Conservation (phyloP, 2,329 filamentous ascomycete species). For the Fusarium sp. region DNA sequence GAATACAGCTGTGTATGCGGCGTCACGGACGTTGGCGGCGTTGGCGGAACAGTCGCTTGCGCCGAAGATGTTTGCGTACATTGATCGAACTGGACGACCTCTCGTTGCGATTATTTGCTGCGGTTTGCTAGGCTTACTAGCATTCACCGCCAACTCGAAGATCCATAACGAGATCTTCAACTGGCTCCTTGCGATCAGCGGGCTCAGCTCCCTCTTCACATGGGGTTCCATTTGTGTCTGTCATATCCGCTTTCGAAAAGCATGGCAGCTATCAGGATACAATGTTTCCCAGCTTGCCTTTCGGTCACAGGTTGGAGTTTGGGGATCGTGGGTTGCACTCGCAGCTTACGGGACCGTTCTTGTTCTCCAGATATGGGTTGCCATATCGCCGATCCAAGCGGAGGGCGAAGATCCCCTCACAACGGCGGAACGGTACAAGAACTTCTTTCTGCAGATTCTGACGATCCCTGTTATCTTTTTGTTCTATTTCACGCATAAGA, state of each 20-base stretch:
- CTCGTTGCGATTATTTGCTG: constrained; percentile 76
- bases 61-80: constrained; percentile 78
- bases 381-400: constrained; percentile 72
- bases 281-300: constrained; percentile 81
- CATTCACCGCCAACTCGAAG: constrained; percentile 74
- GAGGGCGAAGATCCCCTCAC: background rate
- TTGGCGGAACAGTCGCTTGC: constrained; percentile 75
- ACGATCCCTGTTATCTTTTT: constrained; percentile 72
- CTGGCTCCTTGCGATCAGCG: constrained; percentile 83
- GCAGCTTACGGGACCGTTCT: constrained; percentile 80
- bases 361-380: constrained; percentile 86
- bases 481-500: constrained; percentile 79
- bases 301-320: constrained; percentile 76
- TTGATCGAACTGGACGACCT: constrained; percentile 82
- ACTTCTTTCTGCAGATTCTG: constrained; percentile 77
- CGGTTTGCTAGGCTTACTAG: constrained; percentile 73
- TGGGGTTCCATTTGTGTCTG: constrained; percentile 85
- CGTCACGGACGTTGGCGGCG: constrained; percentile 65
- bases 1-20: constrained; percentile 90
- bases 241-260: constrained; percentile 87
- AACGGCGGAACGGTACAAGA: constrained; percentile 57
- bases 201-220: constrained; percentile 77
- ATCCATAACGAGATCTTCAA: constrained; percentile 72
- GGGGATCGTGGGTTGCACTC: constrained; percentile 87
- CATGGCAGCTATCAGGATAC: constrained; percentile 75